A percentile compares a stretch with the other conserved stretches of the same genome.
Conservation (phyloP, 108 stramenopile genomes). For the Aurantiochytrium sp. region DNA sequence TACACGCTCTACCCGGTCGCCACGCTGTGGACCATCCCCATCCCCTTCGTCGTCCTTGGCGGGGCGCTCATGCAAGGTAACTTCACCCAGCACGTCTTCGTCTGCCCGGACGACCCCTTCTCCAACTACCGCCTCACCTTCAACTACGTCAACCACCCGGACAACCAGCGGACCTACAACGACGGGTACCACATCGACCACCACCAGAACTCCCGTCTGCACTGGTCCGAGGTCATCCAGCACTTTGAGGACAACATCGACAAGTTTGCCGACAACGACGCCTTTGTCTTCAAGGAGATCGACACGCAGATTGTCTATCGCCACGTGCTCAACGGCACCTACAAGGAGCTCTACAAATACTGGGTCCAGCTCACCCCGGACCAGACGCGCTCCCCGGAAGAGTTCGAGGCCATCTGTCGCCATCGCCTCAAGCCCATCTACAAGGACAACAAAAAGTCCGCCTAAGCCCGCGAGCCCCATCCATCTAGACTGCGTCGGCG, state of each 20-base stretch:
- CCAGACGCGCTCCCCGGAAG: background rate
- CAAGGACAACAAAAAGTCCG: background rate
- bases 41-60: background rate
- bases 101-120: background rate
- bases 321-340: background rate
- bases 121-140: slow-evolving; percentile 28
- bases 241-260: background rate
- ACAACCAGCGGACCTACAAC: slow-evolving; percentile 26
- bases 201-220: background rate
- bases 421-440: slow-evolving; percentile 7
- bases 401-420: background rate
- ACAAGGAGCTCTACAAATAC: background rate
- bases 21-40: background rate
- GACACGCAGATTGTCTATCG: background rate
- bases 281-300: background rate
- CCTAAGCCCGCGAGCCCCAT: too few relatives aligned
- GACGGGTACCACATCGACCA: slow-evolving; percentile 28
- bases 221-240: background rate
- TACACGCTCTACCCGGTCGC: background rate
- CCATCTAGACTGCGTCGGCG: too few relatives aligned
- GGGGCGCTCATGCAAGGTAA: slow-evolving; percentile 14
- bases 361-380: background rate
- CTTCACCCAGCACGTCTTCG: slow-evolving; percentile 23
- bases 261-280: background rate
- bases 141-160: slow-evolving; percentile 13